phyloP scores from a whole-genome alignment of 805 yeast species.

The Phaffomyces opuntiae region DNA sequence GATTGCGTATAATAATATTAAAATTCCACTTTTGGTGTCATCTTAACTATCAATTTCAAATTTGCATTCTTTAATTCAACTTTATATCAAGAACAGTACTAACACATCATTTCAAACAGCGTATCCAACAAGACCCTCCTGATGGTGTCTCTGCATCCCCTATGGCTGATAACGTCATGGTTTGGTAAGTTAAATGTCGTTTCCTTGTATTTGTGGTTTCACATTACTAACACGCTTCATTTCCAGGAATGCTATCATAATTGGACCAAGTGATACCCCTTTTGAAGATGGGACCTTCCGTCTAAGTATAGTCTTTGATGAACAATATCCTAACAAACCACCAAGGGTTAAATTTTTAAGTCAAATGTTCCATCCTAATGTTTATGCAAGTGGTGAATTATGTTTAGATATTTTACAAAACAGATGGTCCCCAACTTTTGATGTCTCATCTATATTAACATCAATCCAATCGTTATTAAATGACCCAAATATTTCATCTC shows the following conservation, averaged over 20 bases:
- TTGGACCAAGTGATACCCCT: slow-evolving; percentile 96
- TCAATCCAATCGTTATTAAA: slow-evolving; percentile 87
- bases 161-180: slow-evolving; percentile 93
- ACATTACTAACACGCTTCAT: slow-evolving; percentile 7
- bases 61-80: no score
- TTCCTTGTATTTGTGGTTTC: neutral
- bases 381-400: slow-evolving; percentile 89
- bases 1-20: no score
- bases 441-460: slow-evolving; percentile 90
- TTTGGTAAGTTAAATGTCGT: slow-evolving; percentile 38
- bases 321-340: slow-evolving; percentile 96
- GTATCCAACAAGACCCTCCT: slow-evolving; percentile 97
- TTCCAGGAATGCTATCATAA: slow-evolving; percentile 80
- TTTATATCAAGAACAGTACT: no score
- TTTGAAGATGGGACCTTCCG: slow-evolving; percentile 97
- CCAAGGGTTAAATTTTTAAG: slow-evolving; percentile 87
- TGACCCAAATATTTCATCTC: slow-evolving; percentile 94
- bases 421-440: slow-evolving; percentile 98
- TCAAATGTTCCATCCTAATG: slow-evolving; percentile 98
- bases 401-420: slow-evolving; percentile 94
- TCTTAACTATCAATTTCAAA: neutral
- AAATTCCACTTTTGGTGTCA: neutral
- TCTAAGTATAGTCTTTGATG: slow-evolving; percentile 80
- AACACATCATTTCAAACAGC: slow-evolving; percentile 29
- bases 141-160: slow-evolving; percentile 98